Conservation (phyloP, 345 rosid genomes). For the Arabidopsis suecica region DNA sequence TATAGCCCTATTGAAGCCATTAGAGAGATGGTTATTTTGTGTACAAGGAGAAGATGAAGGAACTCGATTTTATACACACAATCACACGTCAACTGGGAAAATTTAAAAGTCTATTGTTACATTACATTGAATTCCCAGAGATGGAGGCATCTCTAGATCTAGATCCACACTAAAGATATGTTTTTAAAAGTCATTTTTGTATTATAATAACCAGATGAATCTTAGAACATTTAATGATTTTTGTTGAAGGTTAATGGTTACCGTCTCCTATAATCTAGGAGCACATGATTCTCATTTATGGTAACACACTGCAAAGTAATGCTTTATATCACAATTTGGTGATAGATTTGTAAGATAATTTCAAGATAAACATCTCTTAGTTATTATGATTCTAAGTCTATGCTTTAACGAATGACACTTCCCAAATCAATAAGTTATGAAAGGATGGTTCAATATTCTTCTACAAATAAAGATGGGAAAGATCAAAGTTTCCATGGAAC, state of each 20-base stretch:
- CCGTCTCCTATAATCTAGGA: not conserved
- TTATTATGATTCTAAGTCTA: not conserved
- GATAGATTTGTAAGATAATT: no score
- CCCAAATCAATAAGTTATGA: not conserved
- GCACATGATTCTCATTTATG: constrained; percentile 1
- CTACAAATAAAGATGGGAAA: constrained; percentile 15
- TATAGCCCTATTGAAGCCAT: not conserved
- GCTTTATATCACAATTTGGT: not conserved
- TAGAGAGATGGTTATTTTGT: not conserved
- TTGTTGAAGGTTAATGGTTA: not conserved
- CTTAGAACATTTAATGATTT: not conserved
- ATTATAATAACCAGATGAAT: not conserved
- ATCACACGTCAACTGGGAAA: not conserved
- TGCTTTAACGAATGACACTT: not conserved
- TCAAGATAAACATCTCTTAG: not conserved
- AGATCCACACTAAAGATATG: not conserved
- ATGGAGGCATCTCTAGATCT: no score
- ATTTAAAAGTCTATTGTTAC: not conserved
- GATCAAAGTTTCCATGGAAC: constrained; percentile 15
- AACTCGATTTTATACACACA: not conserved
- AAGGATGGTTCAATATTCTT: not conserved
- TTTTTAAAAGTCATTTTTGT: not conserved
- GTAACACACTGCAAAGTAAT: not conserved
- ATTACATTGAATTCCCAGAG: not conserved
- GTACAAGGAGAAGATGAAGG: not conserved